These are phyloP conservation scores for Hypoxylon sp. DNA, from an alignment of 2,329 filamentous ascomycete genomes.

Conservation along the genomic window DNA sequence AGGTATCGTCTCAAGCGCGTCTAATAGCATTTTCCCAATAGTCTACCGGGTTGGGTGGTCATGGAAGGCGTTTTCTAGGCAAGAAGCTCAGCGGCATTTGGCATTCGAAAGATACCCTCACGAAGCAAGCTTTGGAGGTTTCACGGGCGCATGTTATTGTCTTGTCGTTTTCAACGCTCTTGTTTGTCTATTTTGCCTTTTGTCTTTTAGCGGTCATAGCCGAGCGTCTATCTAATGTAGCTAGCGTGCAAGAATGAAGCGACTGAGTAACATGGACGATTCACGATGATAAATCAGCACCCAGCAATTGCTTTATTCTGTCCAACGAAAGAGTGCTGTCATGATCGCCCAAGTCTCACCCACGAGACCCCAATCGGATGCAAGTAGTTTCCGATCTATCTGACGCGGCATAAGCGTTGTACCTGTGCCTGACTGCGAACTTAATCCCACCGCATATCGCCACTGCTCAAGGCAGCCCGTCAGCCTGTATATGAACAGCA, in stretches of 20 bases:
- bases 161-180: constrained; percentile 15
- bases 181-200: constrained; percentile 15
- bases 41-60: neutral
- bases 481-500: constrained; percentile 1
- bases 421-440: constrained; percentile 14
- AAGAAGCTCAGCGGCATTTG: constrained; percentile 37
- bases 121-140: constrained; percentile 47
- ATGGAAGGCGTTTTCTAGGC: constrained; percentile 28
- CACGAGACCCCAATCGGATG: constrained; percentile 24
- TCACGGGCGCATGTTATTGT: constrained; percentile 35
- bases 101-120: constrained; percentile 49
- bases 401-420: constrained; percentile 19
- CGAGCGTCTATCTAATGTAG: constrained; percentile 28
- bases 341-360: constrained; percentile 16
- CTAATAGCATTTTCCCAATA: constrained; percentile 23
- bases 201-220: constrained; percentile 9
- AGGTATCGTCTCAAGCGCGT: constrained; percentile 7
- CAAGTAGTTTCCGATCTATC: constrained; percentile 21
- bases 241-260: constrained; percentile 41
- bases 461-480: neutral
- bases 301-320: neutral
- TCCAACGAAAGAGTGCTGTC: constrained; percentile 6
- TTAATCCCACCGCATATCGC: constrained; percentile 7
- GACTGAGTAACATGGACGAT: constrained; percentile 30
- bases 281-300: constrained; percentile 10